Base-by-base conservation (phyloP, 192 early-diverging fungal species). In the Dimargaris verticillata region DNA sequence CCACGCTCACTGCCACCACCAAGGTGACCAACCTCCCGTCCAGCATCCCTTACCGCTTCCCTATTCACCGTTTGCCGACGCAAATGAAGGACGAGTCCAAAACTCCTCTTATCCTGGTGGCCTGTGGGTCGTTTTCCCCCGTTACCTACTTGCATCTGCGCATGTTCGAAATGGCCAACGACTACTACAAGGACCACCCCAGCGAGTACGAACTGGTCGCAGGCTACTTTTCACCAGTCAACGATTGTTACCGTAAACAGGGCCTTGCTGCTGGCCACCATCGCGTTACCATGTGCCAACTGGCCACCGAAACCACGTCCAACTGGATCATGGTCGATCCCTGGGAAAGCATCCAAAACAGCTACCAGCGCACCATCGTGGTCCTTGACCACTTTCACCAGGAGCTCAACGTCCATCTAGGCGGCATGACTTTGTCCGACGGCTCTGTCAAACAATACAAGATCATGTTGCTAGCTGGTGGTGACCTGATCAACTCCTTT, bases 141-240 rank as follows among this genome's bases (percentile, higher is more conserved):
- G 86, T 99, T 45, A 99, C 96, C 5, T 92, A 97, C 70, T 78
- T 97, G 24, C 96, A 99, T 61, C 74, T 99, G 55, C 87, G 96
- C 62, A 95, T 99, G 87, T 99, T 99, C 81, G 46, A 99, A 68
- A 96, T 99, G 91, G 93, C 92, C 1, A 77, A 78, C n/a, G 96
- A 97, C 66, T 81, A 92, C 54, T 76, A 97, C 53, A 74, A 63
- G 65, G 60, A 60, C 25, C 80, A 87, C 62, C 76, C 84, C 52
- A 64, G 73, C 28, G 69, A 82, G 29, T 94, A 88, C 67, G 91
- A 97, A 70, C 72, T 97, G 57, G 68, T 97, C 59, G 93, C 88
- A 11, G 96, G 94, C 12, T 97, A 97, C 72, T 97, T 91, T 72
- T 95, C 92, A 6, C 96, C 96, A 1, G 95, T 99, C 15, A 88